These are phyloP conservation scores for Exserohilum rostratum DNA, from an alignment of 2,329 filamentous ascomycete species.

Conservation along the genomic window DNA sequence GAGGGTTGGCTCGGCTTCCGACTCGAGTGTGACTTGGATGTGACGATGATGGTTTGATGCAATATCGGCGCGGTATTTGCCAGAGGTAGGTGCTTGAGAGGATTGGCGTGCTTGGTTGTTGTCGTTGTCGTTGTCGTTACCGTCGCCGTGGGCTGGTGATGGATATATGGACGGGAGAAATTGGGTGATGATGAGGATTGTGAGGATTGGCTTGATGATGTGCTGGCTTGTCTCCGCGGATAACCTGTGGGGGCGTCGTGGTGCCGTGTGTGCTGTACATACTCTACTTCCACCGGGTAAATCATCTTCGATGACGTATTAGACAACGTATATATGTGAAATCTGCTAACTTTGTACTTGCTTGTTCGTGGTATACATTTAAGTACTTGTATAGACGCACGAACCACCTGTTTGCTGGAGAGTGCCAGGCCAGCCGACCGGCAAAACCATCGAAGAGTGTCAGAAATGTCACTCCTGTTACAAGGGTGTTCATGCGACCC, in stretches of 20 bases:
- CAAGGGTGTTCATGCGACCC: constrained; percentile 19
- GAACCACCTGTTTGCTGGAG: constrained; percentile 11
- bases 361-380: constrained; percentile 1
- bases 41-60: constrained; percentile 4
- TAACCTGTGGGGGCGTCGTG: not conserved
- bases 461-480: constrained; percentile 15
- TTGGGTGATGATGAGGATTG: constrained; percentile 5
- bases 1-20: not conserved
- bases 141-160: not conserved
- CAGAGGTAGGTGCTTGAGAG: not conserved
- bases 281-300: constrained; percentile 20
- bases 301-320: constrained; percentile 11
- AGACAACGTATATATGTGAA: not conserved
- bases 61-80: constrained; percentile 10
- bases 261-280: constrained; percentile 11
- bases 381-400: constrained; percentile 13
- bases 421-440: not conserved
- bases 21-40: not conserved
- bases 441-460: constrained; percentile 1
- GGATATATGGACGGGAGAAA: constrained; percentile 15
- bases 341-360: not conserved
- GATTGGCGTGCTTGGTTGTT: not conserved
- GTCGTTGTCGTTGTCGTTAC: too few species aligned
- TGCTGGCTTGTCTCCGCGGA: constrained; percentile 16
- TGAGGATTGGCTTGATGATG: constrained; percentile 9